Percentiles rank a stretch among this genome's conserved stretches.
Evolutionary conservation across 73 alveolate species (phyloP).

Genomic region (Paramecium octaurelia): DNA sequence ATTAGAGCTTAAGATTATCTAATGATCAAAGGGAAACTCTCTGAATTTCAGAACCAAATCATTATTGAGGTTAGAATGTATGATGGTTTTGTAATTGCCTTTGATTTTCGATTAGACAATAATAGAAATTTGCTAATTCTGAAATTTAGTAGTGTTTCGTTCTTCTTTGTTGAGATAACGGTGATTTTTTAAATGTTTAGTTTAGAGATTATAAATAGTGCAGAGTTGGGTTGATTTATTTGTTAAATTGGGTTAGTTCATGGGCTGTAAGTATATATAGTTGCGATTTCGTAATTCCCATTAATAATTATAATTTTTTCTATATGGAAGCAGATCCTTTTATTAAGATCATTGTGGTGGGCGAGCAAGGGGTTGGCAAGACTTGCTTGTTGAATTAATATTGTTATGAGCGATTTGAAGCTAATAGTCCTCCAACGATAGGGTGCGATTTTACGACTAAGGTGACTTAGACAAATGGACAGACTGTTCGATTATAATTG

Average conservation of each 20-base stretch:
- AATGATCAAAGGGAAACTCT: background rate
- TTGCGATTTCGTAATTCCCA: conserved; percentile 44
- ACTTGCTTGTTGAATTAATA: conserved; percentile 54
- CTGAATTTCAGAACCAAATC: conserved; percentile 1
- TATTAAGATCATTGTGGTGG: conserved; percentile 59
- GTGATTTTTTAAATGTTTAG: background rate
- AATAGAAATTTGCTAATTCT: background rate
- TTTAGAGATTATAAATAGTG: background rate
- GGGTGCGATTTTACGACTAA: conserved; percentile 61
- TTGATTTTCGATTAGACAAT: background rate
- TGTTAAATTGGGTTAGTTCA: background rate
- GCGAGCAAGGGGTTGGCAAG: conserved; percentile 61
- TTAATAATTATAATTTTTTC: background rate
- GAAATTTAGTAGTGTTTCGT: background rate
- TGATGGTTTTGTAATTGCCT: background rate
- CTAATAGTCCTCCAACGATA: conserved; percentile 58
- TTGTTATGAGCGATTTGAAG: conserved; percentile 54
- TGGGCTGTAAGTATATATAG: background rate
- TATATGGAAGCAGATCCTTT: conserved; percentile 58
- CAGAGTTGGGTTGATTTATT: background rate
- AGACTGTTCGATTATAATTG: conserved; percentile 52
- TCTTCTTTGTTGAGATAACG: background rate
- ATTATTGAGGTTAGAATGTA: background rate
- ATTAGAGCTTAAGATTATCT: too few relatives aligned
- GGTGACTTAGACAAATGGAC: conserved; percentile 52